phyloP scores from a whole-genome alignment of 228 moss, liverwort and hornwort species.

The Sphagnum fallax region DNA sequence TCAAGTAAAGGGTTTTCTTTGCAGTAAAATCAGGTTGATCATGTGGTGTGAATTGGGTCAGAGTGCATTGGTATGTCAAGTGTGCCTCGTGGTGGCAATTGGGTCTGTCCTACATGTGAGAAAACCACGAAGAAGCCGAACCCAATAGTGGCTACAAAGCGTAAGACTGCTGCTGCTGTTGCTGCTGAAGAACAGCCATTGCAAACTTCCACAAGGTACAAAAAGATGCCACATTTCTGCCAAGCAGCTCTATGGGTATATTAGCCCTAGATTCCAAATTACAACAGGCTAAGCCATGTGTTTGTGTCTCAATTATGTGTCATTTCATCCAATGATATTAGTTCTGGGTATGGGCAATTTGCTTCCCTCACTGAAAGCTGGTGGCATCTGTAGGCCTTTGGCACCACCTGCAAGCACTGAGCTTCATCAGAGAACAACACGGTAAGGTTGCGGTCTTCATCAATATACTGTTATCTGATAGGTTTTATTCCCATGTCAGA shows the following conservation, averaged over 20 bases:
- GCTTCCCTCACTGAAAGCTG: no score
- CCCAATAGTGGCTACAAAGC: conserved; percentile 20
- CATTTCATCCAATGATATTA: not conserved
- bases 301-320: not conserved
- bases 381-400: no score
- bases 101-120: conserved; percentile 60
- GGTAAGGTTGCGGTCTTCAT: no score
- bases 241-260: not conserved
- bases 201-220: not conserved
- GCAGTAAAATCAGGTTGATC: not conserved
- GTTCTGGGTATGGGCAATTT: no score
- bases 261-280: not conserved
- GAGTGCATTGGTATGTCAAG: conserved; percentile 29
- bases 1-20: conserved; percentile 3
- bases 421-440: no score
- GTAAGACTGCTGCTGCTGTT: conserved; percentile 16
- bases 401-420: no score
- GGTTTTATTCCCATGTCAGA: not conserved
- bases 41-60: conserved; percentile 7
- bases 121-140: conserved; percentile 35
- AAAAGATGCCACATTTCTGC: not conserved
- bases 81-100: conserved; percentile 44
- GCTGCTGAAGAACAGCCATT: conserved; percentile 7
- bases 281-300: not conserved
- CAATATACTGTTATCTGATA: not conserved